These are phyloP conservation scores for Pelagophyceae sp. DNA, from an alignment of 352 stramenopile species.

Conservation along the genomic window DNA sequence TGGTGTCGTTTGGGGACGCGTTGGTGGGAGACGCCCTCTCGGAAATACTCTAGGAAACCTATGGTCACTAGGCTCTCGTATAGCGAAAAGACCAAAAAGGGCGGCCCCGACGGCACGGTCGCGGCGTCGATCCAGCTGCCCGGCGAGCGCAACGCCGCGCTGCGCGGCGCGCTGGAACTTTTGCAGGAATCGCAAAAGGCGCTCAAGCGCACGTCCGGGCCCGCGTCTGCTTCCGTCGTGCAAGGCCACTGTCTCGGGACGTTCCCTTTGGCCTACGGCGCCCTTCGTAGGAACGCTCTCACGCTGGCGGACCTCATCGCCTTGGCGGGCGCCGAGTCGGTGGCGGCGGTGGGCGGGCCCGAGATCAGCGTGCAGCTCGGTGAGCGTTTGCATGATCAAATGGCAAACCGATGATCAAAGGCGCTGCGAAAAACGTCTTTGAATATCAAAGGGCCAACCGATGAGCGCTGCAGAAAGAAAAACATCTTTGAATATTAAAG, in stretches of 20 bases:
- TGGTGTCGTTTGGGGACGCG: too few species aligned
- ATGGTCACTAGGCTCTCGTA: conserved; percentile 47
- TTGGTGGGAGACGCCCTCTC: too few species aligned
- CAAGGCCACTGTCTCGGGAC: too few species aligned
- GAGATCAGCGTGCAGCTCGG: conserved; percentile 49
- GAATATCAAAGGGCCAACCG: too few species aligned
- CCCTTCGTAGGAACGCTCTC: conserved; percentile 48
- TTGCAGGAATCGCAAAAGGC: conserved; percentile 47
- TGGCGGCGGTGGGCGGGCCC: conserved; percentile 50
- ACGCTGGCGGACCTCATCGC: conserved; percentile 53
- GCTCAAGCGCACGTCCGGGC: conserved; percentile 52
- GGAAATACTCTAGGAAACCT: too few species aligned
- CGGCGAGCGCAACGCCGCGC: not conserved
- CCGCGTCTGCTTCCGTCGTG: too few species aligned
- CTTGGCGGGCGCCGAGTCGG: conserved; percentile 44
- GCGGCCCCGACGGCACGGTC: conserved; percentile 45
- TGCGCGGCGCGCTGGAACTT: conserved; percentile 41
- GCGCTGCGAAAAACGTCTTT: too few species aligned
- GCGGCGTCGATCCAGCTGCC: conserved; percentile 12
- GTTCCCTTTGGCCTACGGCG: too few species aligned
- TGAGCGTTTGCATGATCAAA: conserved; percentile 41
- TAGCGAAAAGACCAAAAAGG: conserved; percentile 39
- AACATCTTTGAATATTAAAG: too few species aligned
- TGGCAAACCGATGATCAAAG: not conserved
- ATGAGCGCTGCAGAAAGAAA: too few species aligned